Evolutionary conservation across 177 flowering plant genomes (phyloP).

Genomic region (Vitis hybrid): DNA sequence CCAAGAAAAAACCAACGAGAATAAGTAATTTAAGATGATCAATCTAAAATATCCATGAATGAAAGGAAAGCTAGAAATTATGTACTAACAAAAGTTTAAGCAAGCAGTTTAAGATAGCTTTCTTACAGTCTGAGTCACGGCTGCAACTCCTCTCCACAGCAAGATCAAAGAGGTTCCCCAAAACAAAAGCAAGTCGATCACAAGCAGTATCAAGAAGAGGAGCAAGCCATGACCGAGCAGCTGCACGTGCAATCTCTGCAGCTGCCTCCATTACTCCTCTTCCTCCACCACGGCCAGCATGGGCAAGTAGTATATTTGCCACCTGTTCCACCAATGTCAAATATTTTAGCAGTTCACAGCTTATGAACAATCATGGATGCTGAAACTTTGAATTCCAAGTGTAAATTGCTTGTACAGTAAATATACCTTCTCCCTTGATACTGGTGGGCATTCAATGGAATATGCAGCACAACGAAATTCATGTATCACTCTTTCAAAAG

Average conservation of each 20-base stretch:
- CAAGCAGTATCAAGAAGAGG: slow-evolving; percentile 95
- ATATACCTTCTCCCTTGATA: slow-evolving; percentile 91
- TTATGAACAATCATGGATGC: background rate
- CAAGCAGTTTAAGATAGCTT: background rate
- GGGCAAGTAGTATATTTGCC: slow-evolving; percentile 97
- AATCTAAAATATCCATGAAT: background rate
- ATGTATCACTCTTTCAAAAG: slow-evolving; percentile 97
- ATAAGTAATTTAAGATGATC: background rate
- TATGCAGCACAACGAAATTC: slow-evolving; percentile 96
- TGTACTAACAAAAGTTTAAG: background rate
- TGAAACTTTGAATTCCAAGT: background rate
- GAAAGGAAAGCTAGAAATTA: background rate
- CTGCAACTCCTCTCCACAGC: slow-evolving; percentile 71
- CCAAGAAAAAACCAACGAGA: background rate
- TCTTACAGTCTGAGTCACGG: slow-evolving; percentile 61
- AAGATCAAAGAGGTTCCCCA: slow-evolving; percentile 84
- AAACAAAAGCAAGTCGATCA: slow-evolving; percentile 94
- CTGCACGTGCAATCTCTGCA: slow-evolving; percentile 96
- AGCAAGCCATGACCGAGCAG: slow-evolving; percentile 94
- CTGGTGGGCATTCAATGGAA: slow-evolving; percentile 90
- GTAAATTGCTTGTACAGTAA: background rate
- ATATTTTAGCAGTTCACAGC: background rate
- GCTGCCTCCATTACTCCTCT: slow-evolving; percentile 84
- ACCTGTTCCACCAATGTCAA: slow-evolving; percentile 47
- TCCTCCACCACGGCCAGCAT: slow-evolving; percentile 88